Conservation (phyloP, 306 rosid genomes). For the Luffa aegyptiaca region DNA sequence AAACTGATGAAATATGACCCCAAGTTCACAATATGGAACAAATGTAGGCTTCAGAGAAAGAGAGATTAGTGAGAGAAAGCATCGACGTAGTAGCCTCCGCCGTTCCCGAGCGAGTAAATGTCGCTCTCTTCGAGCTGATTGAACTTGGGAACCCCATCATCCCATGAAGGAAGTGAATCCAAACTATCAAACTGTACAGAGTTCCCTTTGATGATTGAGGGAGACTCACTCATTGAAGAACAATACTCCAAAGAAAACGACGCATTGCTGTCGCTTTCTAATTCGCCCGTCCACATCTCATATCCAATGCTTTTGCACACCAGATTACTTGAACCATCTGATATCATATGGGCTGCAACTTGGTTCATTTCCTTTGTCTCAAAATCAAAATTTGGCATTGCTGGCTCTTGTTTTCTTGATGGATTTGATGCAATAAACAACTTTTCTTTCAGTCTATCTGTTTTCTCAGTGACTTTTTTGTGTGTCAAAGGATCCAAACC, state of each 20-base stretch:
- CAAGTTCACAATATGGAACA: constrained; percentile 2
- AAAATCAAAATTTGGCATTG: background rate
- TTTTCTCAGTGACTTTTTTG: constrained; percentile 26
- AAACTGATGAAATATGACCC: background rate
- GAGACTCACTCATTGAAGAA: constrained; percentile 42
- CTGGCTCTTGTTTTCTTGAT: background rate
- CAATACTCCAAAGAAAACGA: constrained; percentile 45
- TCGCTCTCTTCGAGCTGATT: constrained; percentile 35
- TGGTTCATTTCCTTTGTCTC: constrained; percentile 1
- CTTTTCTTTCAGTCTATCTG: constrained; percentile 3
- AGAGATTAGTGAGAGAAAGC: background rate
- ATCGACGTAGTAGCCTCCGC: background rate
- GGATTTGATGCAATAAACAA: background rate
- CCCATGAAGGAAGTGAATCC: constrained; percentile 53
- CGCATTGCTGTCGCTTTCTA: constrained; percentile 22
- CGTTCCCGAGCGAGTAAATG: background rate
- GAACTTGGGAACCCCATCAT: constrained; percentile 23
- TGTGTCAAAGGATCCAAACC: constrained; percentile 60
- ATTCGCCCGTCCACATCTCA: constrained; percentile 29
- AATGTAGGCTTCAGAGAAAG: background rate
- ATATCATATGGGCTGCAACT: background rate
- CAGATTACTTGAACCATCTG: constrained; percentile 1
- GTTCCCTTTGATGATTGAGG: constrained; percentile 20
- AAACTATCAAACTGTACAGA: constrained; percentile 29
- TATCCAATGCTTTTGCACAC: constrained; percentile 1